These are phyloP conservation scores for Coriaria nepalensis DNA, from an alignment of 306 rosid genomes.

Conservation along the genomic window DNA sequence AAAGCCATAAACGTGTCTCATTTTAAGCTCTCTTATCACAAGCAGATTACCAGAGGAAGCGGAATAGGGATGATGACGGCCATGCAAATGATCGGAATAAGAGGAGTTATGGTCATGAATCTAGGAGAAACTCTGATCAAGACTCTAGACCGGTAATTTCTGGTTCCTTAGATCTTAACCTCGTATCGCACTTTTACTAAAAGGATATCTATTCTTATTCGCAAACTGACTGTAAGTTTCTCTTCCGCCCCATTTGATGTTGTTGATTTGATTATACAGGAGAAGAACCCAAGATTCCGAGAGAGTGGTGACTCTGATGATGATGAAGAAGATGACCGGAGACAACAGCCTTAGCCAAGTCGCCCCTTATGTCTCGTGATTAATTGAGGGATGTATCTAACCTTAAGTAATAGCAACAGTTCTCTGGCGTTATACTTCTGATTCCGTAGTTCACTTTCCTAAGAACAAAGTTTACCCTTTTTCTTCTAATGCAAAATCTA, in stretches of 20 bases:
- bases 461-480: no score
- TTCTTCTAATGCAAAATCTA: no score
- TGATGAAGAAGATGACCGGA: slow-evolving; percentile 77
- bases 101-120: slow-evolving; percentile 56
- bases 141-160: slow-evolving; percentile 75
- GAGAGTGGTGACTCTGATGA: slow-evolving; percentile 98
- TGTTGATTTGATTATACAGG: slow-evolving; percentile 39
- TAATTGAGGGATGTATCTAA: no score
- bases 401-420: no score
- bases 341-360: slow-evolving; percentile 26
- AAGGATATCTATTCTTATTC: background rate
- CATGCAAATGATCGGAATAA: slow-evolving; percentile 49
- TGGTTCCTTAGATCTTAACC: slow-evolving; percentile 5
- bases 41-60: slow-evolving; percentile 56
- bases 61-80: slow-evolving; percentile 73
- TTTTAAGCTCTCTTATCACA: slow-evolving; percentile 10
- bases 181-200: no score
- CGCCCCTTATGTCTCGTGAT: no score
- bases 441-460: no score
- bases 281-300: slow-evolving; percentile 93
- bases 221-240: background rate
- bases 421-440: no score
- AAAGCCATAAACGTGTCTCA: background rate
- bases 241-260: background rate
- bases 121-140: slow-evolving; percentile 57